Evolutionary conservation across 1,284 basidiomycete genomes (phyloP), one percentile per base, ranked within the genome.

Genomic region (Ustilago shanxiensis): DNA sequence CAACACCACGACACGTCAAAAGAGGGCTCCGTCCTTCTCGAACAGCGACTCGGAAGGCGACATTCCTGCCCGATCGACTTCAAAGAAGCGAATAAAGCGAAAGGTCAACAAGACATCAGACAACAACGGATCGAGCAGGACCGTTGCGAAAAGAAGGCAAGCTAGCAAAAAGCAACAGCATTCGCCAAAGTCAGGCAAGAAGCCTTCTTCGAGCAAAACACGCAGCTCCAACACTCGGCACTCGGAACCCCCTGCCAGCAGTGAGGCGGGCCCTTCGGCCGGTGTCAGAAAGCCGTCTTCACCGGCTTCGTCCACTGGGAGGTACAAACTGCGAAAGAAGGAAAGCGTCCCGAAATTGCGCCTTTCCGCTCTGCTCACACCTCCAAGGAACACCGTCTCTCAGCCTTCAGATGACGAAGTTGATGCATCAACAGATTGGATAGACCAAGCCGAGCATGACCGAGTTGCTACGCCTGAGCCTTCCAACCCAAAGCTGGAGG

Each of bases 241-340:
- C 4, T 1, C 6, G 6, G 49, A 39, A 4, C 13, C 28, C 1
- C 20, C 35, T 22, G 35, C 56, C 3, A 66, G 50, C 28, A 66
- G 54, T 24, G 59, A 61, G 10, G 20, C 29, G 1, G 56, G 56
- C 10, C 55, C 24, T 28, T n/a, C 29, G 5, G 41, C 63, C 14
- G 22, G 24, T 2, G 14, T 57, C 1, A 62, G 22, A 1, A 41
- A 33, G 16, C 13, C 49, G 0, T 66, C 63, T 1, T 66, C 67
- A 22, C 69, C 69, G 18, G 49, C 69, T 24, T 65, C 72, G 7
- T 57, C 63, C 8, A 20, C 54, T 45, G 60, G 66, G 28, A 70
- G 57, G 29, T 72, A 63, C 57, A 62, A 55, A 22, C 55, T 67
- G 18, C 28, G 55, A 9, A 70, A 59, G 44, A 66, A 71, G 53